A percentile compares a stretch with the other conserved stretches of the same genome.
Conservation (phyloP, 2,329 filamentous ascomycete genomes). For the Tolypocladium tundrense region DNA sequence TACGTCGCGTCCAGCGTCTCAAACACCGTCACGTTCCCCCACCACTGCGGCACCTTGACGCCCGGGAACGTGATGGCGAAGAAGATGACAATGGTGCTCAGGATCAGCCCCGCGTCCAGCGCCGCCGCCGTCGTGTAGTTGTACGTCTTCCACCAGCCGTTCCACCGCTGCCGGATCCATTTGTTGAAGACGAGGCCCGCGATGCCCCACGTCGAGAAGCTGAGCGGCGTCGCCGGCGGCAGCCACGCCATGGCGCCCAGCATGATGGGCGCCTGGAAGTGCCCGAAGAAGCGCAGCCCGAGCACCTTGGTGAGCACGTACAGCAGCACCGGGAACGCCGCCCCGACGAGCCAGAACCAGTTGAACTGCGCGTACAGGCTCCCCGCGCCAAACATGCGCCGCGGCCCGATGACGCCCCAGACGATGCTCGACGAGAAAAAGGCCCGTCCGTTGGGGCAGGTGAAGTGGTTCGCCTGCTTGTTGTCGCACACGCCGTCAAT, state of each 20-base stretch:
- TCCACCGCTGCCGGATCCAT: slow-evolving; percentile 38
- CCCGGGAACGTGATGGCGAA: slow-evolving; percentile 18
- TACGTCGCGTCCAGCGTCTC: slow-evolving; percentile 20
- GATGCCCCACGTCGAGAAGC: slow-evolving; percentile 45
- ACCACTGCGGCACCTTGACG: slow-evolving; percentile 27
- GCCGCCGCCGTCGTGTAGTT: slow-evolving; percentile 30
- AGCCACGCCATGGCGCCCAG: slow-evolving; percentile 37
- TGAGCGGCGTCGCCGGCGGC: slow-evolving; percentile 50
- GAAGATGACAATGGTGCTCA: slow-evolving; percentile 22
- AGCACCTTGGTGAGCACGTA: no score
- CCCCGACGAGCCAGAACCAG: no score
- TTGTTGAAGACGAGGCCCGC: slow-evolving; percentile 48
- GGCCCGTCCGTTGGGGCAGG: no score
- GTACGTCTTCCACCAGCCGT: slow-evolving; percentile 47
- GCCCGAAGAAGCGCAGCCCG: no score
- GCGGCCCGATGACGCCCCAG: slow-evolving; percentile 41
- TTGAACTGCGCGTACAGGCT: slow-evolving; percentile 36
- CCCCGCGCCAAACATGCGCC: no score
- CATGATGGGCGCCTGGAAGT: no score
- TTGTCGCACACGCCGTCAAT: no score
- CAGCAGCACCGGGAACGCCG: no score
- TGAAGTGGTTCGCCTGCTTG: no score
- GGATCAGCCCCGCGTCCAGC: slow-evolving; percentile 26
- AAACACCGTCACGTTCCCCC: slow-evolving; percentile 39
- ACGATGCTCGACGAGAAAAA: slow-evolving; percentile 42